Evolutionary conservation across 2,329 filamentous ascomycete species (phyloP).

Genomic region (Botryotinia calthae): DNA sequence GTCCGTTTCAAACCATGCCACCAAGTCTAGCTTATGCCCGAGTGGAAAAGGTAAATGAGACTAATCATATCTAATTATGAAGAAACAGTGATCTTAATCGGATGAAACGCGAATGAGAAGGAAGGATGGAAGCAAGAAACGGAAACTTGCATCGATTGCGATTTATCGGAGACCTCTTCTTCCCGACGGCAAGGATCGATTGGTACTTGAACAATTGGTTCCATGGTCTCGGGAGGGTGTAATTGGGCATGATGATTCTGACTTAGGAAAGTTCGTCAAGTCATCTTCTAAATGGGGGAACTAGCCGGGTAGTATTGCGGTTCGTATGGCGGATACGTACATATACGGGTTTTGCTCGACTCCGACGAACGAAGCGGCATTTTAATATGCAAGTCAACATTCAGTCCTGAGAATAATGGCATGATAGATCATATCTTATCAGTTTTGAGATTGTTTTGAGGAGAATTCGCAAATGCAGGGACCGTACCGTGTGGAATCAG

Average conservation of each 20-base stretch:
- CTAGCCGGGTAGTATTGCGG: background rate
- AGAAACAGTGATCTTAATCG: background rate
- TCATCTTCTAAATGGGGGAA: background rate
- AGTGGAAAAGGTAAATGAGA: background rate
- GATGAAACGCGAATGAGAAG: background rate
- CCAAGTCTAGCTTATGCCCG: background rate
- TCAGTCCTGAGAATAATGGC: background rate
- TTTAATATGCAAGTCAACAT: background rate
- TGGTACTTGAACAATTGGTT: background rate
- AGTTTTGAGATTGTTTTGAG: background rate
- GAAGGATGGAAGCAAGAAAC: background rate
- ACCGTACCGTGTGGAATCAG: background rate
- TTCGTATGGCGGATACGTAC: background rate
- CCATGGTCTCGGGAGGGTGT: background rate
- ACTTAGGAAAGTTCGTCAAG: background rate
- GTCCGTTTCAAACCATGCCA: background rate
- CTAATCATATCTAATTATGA: background rate
- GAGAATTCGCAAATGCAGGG: slow-evolving; percentile 7
- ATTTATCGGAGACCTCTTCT: background rate
- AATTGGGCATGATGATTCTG: background rate
- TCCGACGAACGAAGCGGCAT: background rate
- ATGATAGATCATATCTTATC: slow-evolving; percentile 3
- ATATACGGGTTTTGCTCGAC: slow-evolving; percentile 6
- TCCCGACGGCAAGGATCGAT: background rate
- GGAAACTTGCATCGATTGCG: background rate